These are phyloP conservation scores for Croton laevigatus DNA, from an alignment of 441 rosid genomes.

Conservation along the genomic window DNA sequence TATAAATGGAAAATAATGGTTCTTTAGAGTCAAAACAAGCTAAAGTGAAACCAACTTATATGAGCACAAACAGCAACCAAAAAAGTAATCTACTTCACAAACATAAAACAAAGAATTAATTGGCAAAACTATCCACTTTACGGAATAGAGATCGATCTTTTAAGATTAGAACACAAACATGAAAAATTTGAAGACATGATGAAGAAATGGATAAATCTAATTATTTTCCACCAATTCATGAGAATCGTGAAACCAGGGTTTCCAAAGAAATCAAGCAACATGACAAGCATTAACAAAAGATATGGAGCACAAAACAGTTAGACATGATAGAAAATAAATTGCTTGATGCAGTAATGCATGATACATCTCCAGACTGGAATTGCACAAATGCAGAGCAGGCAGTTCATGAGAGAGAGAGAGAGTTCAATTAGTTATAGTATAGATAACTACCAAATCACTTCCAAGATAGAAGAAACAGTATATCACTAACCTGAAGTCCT, in stretches of 20 bases:
- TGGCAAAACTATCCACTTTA: too few relatives aligned
- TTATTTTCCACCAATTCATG: not conserved
- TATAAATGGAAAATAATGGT: not conserved
- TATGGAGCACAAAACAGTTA: not conserved
- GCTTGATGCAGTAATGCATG: not conserved
- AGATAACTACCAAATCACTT: not conserved
- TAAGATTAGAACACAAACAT: not conserved
- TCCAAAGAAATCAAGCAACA: not conserved
- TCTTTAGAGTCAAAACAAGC: not conserved
- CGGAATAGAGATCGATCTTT: not conserved
- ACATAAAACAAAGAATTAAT: too few relatives aligned
- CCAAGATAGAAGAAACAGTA: not conserved
- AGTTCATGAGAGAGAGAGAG: not conserved
- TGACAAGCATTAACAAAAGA: not conserved
- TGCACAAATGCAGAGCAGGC: not conserved
- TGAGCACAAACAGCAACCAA: not conserved
- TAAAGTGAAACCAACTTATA: not conserved
- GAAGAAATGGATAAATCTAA: not conserved
- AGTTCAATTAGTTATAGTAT: not conserved
- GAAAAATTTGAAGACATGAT: not conserved
- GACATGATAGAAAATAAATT: not conserved
- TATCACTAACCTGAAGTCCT: slow-evolving; percentile 72
- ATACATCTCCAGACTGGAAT: not conserved
- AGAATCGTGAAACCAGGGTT: not conserved
- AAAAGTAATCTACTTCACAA: not conserved